A percentile compares a stretch with the other conserved stretches of the same genome.
phyloP scores from a whole-genome alignment of 116 monocot species.

The Thalassia testudinum region DNA sequence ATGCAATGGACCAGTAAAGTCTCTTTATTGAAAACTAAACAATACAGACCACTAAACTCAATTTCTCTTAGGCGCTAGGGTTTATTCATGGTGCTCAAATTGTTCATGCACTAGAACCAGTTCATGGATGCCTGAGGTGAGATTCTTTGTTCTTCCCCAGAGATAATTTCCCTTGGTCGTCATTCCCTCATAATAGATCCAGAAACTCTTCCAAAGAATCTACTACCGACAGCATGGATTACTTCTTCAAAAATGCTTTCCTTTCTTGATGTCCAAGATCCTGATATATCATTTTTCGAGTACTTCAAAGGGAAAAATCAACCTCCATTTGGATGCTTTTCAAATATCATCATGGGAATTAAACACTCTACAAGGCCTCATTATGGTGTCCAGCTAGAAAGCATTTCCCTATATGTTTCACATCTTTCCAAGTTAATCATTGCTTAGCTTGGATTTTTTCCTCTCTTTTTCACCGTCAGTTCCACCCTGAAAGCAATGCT shows the following conservation, averaged over 20 bases:
- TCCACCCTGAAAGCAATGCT: no score
- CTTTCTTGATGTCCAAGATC: conserved; percentile 26
- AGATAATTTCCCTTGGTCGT: no score
- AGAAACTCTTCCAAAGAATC: conserved; percentile 60
- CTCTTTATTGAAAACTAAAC: not conserved
- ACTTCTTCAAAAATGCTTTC: conserved; percentile 27
- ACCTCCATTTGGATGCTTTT: conserved; percentile 6
- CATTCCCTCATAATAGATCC: conserved; percentile 35
- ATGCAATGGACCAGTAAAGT: no score
- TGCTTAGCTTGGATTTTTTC: no score
- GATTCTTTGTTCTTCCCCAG: not conserved
- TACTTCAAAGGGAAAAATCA: conserved; percentile 7
- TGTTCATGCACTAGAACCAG: conserved; percentile 80
- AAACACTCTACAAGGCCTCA: conserved; percentile 58
- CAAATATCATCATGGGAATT: conserved; percentile 57
- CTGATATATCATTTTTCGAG: conserved; percentile 3
- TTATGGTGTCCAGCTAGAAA: conserved; percentile 61
- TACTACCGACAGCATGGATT: conserved; percentile 81
- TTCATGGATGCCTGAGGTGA: conserved; percentile 90
- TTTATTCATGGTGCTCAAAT: conserved; percentile 80
- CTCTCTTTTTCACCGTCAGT: no score
- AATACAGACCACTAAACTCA: not conserved
- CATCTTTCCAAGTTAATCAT: no score
- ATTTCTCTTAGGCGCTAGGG: conserved; percentile 54
- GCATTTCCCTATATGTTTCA: no score